These are phyloP conservation scores for Silene latifolia DNA, from an alignment of 148 eudicot genomes.

Conservation along the genomic window DNA sequence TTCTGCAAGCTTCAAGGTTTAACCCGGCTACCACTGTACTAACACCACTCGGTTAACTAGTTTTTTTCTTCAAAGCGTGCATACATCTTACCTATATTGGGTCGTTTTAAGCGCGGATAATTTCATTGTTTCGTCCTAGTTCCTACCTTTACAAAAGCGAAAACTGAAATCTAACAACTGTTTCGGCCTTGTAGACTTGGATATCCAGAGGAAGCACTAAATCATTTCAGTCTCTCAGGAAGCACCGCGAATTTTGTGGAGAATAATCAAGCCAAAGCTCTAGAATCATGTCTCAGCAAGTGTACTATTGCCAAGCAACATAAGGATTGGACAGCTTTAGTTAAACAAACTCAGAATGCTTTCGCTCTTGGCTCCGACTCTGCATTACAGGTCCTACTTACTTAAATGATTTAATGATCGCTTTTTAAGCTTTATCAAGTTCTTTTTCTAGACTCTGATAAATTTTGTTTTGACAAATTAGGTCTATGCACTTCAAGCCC, in stretches of 20 bases:
- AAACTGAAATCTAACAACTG: too few species aligned
- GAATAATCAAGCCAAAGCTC: constrained; percentile 39
- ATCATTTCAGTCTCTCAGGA: constrained; percentile 49
- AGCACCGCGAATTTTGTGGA: constrained; percentile 31
- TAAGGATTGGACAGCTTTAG: constrained; percentile 45
- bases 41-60: too few species aligned
- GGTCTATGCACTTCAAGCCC: constrained; percentile 55
- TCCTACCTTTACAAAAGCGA: too few species aligned
- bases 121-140: too few species aligned
- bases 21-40: too few species aligned
- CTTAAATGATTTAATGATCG: too few species aligned
- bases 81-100: too few species aligned
- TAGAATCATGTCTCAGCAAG: constrained; percentile 35
- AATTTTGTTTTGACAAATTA: constrained; percentile 21
- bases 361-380: constrained; percentile 54
- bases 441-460: background rate
- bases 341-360: constrained; percentile 38
- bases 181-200: constrained; percentile 45
- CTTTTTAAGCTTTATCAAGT: background rate
- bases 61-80: too few species aligned
- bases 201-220: constrained; percentile 55
- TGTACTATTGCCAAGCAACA: constrained; percentile 37
- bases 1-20: too few species aligned
- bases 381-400: constrained; percentile 46
- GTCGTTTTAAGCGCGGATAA: too few species aligned